Conservation (phyloP, 2,329 filamentous ascomycete genomes). For the Exophiala sideris region DNA sequence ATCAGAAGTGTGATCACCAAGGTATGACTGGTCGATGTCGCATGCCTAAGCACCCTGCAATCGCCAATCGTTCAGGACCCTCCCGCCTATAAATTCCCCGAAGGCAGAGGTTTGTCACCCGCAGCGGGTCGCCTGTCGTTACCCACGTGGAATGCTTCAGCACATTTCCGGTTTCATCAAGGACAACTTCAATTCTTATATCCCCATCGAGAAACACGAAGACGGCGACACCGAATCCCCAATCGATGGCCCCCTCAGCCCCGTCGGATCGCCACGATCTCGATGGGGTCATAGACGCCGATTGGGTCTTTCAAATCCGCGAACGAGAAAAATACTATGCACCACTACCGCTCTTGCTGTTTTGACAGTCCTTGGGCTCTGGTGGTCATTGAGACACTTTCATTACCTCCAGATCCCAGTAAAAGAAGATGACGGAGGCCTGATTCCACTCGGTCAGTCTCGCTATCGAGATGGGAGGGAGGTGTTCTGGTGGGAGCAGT, state of each 20-base stretch:
- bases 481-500: constrained; percentile 30
- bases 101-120: background rate
- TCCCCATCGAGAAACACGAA: constrained; percentile 2
- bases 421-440: constrained; percentile 9
- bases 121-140: background rate
- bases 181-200: constrained; percentile 7
- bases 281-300: constrained; percentile 17
- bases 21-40: too few relatives aligned
- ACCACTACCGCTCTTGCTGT: constrained; percentile 13
- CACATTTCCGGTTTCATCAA: constrained; percentile 13
- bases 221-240: constrained; percentile 14
- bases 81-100: background rate
- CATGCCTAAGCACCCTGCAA: background rate
- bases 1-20: too few relatives aligned
- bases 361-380: constrained; percentile 12
- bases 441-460: constrained; percentile 25
- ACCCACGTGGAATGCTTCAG: constrained; percentile 16
- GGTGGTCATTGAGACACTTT: constrained; percentile 5
- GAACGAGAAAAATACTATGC: constrained; percentile 17
- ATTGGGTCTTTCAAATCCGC: constrained; percentile 16
- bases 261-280: constrained; percentile 6
- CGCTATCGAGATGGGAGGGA: constrained; percentile 20
- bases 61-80: background rate
- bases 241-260: constrained; percentile 13
- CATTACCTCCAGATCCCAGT: background rate